These are phyloP conservation scores for Pseudomonodictys pantanalensis DNA, from an alignment of 495 filamentous ascomycete species.

Conservation along the genomic window DNA sequence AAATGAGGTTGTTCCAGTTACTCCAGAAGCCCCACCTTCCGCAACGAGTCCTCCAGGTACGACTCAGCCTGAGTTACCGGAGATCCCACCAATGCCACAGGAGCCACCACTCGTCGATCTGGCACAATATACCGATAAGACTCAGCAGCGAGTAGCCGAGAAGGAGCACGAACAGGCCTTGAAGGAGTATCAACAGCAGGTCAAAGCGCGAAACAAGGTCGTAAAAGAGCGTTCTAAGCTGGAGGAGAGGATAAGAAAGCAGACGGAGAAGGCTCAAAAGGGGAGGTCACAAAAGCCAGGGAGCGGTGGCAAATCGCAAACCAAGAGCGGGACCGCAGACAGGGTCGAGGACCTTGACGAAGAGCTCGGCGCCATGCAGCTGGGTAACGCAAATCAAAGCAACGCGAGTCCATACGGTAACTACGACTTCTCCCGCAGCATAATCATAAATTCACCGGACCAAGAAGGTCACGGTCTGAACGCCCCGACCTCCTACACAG, in stretches of 20 bases:
- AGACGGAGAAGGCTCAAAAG: conserved; percentile 32
- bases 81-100: conserved; percentile 40
- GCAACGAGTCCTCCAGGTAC: conserved; percentile 29
- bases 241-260: conserved; percentile 42
- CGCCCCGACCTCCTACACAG: background rate
- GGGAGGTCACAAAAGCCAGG: conserved; percentile 13
- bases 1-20: conserved; percentile 22
- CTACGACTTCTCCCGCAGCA: conserved; percentile 20
- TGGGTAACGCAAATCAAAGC: background rate
- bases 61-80: conserved; percentile 30
- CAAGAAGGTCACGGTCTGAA: background rate
- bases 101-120: conserved; percentile 51
- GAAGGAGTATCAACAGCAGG: conserved; percentile 58
- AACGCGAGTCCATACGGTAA: conserved; percentile 4
- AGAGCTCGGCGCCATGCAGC: background rate
- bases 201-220: conserved; percentile 62
- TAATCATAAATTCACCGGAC: conserved; percentile 13
- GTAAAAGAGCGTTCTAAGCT: conserved; percentile 59
- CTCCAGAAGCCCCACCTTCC: conserved; percentile 19
- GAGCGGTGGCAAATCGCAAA: background rate
- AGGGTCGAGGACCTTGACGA: conserved; percentile 1
- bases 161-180: conserved; percentile 56
- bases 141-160: conserved; percentile 61
- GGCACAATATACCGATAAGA: conserved; percentile 55
- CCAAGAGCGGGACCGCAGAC: conserved; percentile 42